A percentile compares a stretch with the other conserved stretches of the same genome.
These are phyloP conservation scores for Rhinocladiella mackenziei DNA, from an alignment of 2,329 filamentous ascomycete species.

Conservation along the genomic window DNA sequence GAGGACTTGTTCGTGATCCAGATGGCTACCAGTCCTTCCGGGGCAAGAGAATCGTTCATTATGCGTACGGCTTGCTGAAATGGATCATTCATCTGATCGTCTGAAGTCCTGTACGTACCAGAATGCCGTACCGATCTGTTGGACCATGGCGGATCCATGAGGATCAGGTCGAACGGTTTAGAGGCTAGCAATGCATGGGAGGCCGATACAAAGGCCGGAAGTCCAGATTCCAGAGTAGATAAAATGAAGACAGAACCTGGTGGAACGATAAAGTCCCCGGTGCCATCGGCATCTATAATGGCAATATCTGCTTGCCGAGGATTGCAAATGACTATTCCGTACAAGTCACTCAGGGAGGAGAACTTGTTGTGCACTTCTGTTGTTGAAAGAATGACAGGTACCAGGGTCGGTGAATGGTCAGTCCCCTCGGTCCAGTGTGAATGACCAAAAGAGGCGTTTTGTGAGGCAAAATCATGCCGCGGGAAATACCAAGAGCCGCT, in stretches of 20 bases:
- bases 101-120: constrained; percentile 43
- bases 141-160: constrained; percentile 63
- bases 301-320: background rate
- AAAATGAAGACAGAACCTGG: constrained; percentile 48
- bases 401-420: background rate
- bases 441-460: too few relatives aligned
- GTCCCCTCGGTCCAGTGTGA: constrained; percentile 4
- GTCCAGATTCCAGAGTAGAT: constrained; percentile 35
- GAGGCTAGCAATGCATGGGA: constrained; percentile 14
- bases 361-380: constrained; percentile 18
- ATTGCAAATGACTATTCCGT: constrained; percentile 19
- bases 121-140: constrained; percentile 57
- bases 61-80: constrained; percentile 40
- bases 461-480: constrained; percentile 7
- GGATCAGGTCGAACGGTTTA: constrained; percentile 52
- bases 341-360: constrained; percentile 8
- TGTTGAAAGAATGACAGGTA: constrained; percentile 20
- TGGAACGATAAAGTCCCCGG: constrained; percentile 45
- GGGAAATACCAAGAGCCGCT: constrained; percentile 10
- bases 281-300: constrained; percentile 18
- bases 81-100: constrained; percentile 30
- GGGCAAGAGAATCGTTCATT: constrained; percentile 43
- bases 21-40: constrained; percentile 48
- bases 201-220: constrained; percentile 33
- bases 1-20: constrained; percentile 60